Conservation (phyloP, 2,329 filamentous ascomycete species). For the Aphanoascus verrucosus region DNA sequence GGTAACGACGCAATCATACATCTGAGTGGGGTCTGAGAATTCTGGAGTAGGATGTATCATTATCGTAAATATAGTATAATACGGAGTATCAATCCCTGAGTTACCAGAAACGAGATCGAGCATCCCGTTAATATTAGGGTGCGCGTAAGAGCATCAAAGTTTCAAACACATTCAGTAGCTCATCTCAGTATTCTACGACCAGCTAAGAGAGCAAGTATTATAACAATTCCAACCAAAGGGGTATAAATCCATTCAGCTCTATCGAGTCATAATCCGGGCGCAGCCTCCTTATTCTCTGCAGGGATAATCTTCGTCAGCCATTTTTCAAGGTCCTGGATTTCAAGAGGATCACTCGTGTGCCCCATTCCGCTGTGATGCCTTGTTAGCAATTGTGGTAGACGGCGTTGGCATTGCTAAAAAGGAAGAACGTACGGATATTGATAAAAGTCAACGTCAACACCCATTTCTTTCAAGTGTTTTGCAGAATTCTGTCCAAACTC, state of each 20-base stretch:
- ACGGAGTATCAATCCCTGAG: no score
- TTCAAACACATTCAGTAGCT: not conserved
- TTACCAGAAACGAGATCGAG: not conserved
- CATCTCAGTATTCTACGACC: not conserved
- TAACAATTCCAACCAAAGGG: not conserved
- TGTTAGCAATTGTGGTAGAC: not conserved
- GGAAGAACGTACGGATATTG: constrained; percentile 54
- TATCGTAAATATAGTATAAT: no score
- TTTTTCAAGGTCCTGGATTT: constrained; percentile 70
- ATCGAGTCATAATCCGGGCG: constrained; percentile 13
- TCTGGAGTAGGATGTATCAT: no score
- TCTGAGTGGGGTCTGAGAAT: no score
- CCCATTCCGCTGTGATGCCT: constrained; percentile 47
- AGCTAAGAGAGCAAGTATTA: constrained; percentile 1
- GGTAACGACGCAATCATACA: no score
- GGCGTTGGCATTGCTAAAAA: not conserved
- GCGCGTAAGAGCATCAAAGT: not conserved
- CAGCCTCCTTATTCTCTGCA: constrained; percentile 28
- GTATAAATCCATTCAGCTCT: constrained; percentile 3
- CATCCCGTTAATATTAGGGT: not conserved
- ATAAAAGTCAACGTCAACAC: constrained; percentile 64
- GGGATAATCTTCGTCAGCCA: constrained; percentile 48
- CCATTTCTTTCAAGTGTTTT: constrained; percentile 55
- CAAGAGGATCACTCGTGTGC: constrained; percentile 65
- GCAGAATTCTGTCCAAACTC: constrained; percentile 58